Base-by-base conservation (phyloP, 768 basidiomycete genomes). In the Cystoderma amianthinum region DNA sequence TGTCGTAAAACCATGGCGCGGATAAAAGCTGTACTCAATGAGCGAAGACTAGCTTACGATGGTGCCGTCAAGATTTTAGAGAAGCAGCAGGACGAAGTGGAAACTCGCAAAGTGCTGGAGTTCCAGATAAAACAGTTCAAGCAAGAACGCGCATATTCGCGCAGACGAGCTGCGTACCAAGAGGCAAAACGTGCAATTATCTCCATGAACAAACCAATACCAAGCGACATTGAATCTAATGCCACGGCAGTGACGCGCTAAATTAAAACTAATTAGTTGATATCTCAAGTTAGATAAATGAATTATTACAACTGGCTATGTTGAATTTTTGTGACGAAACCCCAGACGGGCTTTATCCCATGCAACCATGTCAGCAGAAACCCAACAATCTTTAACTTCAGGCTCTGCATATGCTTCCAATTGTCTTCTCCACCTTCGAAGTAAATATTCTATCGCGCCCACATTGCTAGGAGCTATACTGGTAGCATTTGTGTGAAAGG, bases 1-100 rank as follows among this genome's bases (percentile, higher is more conserved):
- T 84, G 82, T 61, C 85, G 87, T 16, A 95, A 93, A 69, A 84
- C 89, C 15, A 95, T 96, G 92, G 91, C 89, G n/a, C 81, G 90
- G 15, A 91, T 98, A 60, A 98, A 98, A 60, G 80, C 76, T 44
- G 81, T 97, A 16, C 68, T 97, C 37, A 91, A 91, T 55, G 94
- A 98, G 57, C 82, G 96, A 24, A 74, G 93, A 34, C 58, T 90
- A 17, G 90, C 89, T 6, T 86, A 91, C 46, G 78, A 87, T 46
- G 78, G 83, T 9, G 89, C 89, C 6, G 39, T 71, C 21, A 54
- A 65, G 47, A 58, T 78, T 15, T 62, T 62, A 0, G 62, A 68
- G 41, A 47, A 48, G 39, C 58, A 69, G 46, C 49, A 49, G 32
- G 57, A 62, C 37, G 45, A 57, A 28, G 44, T 49, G 37, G 52